Evolutionary conservation across 2,329 filamentous ascomycete genomes (phyloP), one percentile per base, ranked within the genome.

Genomic region (Colletotrichum eleusines): DNA sequence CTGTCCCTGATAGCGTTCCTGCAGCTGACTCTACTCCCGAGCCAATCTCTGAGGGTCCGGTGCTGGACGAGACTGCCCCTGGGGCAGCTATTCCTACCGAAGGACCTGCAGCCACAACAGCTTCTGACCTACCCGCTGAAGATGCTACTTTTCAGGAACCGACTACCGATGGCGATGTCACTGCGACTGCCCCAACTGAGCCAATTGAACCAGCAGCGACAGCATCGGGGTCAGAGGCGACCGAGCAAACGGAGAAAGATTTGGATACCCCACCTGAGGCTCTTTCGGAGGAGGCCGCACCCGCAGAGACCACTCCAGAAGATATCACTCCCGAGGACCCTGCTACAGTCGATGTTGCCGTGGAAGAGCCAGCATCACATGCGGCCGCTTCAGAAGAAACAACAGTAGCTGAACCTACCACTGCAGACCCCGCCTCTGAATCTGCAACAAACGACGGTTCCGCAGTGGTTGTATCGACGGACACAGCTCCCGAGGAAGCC

Each of bases 221-320:
- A n/a, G 50, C 63, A 55, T 16, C 53, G 12, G 16, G 1, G 8
- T 16, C 20, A 46, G 31, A 16, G 23, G 31, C 42, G 50, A 16
- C 35, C n/a, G 35, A 55, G 12, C 20, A 51, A 18, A 42, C 62
- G 20, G 23, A 16, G 23, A 31, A 20, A 12, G 40, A 2, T 26
- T 23, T 35, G 26, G 62, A 66, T 5, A 54, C 72, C 35, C 20
- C 59, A 71, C 74, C 73, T 33, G 69, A 64, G 28, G 46, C 64
- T 8, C n/a, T 42, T 2, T 7, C 53, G 6, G 48, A 73, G 31
- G 60, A 74, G 12, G 5, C 57, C n/a, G 33, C 26, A 31, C 18
- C 23, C 20, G 63, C 46, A 51, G 64, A 66, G 35, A 20, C 18
- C 16, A 6, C 31, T 28, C 31, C 44, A 35, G 44, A 48, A 23